Evolutionary conservation across 306 rosid species (phyloP).

Genomic region (Cyclanthera cordifolia): DNA sequence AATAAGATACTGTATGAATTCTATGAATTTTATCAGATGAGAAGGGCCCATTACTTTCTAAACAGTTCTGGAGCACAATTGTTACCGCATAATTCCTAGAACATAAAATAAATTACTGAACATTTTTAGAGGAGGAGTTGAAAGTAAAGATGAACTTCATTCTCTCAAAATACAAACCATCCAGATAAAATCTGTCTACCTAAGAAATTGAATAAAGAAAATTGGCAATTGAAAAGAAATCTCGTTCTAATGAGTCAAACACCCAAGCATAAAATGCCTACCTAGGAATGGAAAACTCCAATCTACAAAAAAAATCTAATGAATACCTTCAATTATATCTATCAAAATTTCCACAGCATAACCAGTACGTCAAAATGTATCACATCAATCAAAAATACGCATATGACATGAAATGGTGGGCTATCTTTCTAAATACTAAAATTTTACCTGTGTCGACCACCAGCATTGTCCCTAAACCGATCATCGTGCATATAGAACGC

Average conservation of each 20-base stretch:
- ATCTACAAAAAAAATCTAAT: not conserved
- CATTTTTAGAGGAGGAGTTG: not conserved
- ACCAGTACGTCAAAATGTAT: not conserved
- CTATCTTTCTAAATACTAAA: not conserved
- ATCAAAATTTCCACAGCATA: not conserved
- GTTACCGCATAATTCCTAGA: not conserved
- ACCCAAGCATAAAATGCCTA: not conserved
- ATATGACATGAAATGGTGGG: not conserved
- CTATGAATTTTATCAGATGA: not conserved
- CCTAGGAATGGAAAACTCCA: not conserved
- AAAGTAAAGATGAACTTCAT: not conserved
- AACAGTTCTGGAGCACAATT: not conserved
- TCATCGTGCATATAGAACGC: slow-evolving; percentile 97
- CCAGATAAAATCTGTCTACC: not conserved
- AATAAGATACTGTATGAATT: not conserved
- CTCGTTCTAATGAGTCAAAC: not conserved
- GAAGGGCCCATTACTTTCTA: not conserved
- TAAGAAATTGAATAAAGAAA: not conserved
- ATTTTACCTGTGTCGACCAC: slow-evolving; percentile 61
- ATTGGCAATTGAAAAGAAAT: not conserved
- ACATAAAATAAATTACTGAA: not conserved
- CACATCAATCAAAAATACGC: not conserved
- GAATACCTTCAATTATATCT: not conserved
- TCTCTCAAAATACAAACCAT: not conserved
- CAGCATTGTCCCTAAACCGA: slow-evolving; percentile 71